These are phyloP conservation scores for Eudorina sp. DNA, from an alignment of 139 green algal species.

Conservation along the genomic window DNA sequence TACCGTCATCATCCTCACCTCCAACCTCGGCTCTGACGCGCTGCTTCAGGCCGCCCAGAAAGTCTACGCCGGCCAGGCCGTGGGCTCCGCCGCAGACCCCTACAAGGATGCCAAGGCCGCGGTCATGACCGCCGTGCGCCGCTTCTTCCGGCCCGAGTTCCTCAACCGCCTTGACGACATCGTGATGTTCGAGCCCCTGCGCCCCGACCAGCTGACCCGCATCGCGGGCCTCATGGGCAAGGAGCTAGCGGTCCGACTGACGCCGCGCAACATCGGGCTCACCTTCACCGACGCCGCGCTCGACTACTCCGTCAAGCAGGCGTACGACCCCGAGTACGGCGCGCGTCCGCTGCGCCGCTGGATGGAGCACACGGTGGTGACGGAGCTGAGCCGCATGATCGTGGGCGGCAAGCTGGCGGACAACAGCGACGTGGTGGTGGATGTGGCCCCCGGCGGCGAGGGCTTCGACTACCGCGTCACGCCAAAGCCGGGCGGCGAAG, in stretches of 20 bases:
- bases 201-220: conserved; percentile 11
- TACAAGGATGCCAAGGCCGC: conserved; percentile 9
- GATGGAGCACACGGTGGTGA: conserved; percentile 78
- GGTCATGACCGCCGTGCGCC: conserved; percentile 43
- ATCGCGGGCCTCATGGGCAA: neutral
- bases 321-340: conserved; percentile 70
- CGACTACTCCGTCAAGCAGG: conserved; percentile 63
- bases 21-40: conserved; percentile 85
- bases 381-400: conserved; percentile 74
- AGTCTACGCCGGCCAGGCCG: conserved; percentile 26
- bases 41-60: conserved; percentile 53
- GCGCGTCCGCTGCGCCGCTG: conserved; percentile 76
- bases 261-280: conserved; percentile 49
- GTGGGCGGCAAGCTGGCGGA: conserved; percentile 69
- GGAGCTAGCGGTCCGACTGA: conserved; percentile 37
- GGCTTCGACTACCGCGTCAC: neutral
- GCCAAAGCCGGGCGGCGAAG: neutral
- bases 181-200: conserved; percentile 86
- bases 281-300: conserved; percentile 65
- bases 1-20: conserved; percentile 96
- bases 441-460: neutral
- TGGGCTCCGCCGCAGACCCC: neutral
- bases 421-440: conserved; percentile 13
- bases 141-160: conserved; percentile 88
- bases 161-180: conserved; percentile 93